These are phyloP conservation scores for Rutidosis leptorrhynchoides DNA, from an alignment of 129 eudicot genomes.

Conservation along the genomic window DNA sequence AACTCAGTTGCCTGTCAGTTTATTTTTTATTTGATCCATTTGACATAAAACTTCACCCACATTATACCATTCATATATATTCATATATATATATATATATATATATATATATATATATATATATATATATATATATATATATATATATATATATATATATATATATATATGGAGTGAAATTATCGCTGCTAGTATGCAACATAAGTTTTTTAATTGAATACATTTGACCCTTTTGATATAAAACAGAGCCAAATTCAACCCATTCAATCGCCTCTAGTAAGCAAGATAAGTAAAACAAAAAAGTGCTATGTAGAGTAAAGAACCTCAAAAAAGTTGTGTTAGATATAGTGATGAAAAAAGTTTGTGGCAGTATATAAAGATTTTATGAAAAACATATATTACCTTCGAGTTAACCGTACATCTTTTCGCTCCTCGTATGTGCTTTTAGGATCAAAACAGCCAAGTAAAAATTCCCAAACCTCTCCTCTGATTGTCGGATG, in stretches of 20 bases:
- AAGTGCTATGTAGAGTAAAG: not conserved
- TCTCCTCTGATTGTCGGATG: slow-evolving; percentile 95
- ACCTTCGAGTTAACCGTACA: slow-evolving; percentile 74
- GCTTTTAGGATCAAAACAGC: slow-evolving; percentile 89
- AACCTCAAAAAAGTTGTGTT: not conserved
- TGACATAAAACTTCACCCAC: not conserved
- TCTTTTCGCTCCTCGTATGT: slow-evolving; percentile 73
- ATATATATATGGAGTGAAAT: too few species aligned
- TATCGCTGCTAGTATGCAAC: too few species aligned
- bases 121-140: too few species aligned
- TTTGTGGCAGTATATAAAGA: not conserved
- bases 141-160: too few species aligned
- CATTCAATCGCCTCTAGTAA: not conserved
- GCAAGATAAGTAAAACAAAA: not conserved
- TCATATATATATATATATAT: too few species aligned
- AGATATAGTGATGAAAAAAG: not conserved
- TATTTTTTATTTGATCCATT: not conserved
- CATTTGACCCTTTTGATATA: not conserved
- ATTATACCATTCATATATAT: not conserved
- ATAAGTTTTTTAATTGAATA: too few species aligned
- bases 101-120: too few species aligned
- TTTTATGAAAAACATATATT: slow-evolving; percentile 1
- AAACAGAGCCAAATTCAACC: not conserved
- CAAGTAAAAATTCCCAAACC: slow-evolving; percentile 93
- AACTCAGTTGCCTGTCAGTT: not conserved